phyloP scores from a whole-genome alignment of 208 protist genomes.

The Trichomonas tenax region DNA sequence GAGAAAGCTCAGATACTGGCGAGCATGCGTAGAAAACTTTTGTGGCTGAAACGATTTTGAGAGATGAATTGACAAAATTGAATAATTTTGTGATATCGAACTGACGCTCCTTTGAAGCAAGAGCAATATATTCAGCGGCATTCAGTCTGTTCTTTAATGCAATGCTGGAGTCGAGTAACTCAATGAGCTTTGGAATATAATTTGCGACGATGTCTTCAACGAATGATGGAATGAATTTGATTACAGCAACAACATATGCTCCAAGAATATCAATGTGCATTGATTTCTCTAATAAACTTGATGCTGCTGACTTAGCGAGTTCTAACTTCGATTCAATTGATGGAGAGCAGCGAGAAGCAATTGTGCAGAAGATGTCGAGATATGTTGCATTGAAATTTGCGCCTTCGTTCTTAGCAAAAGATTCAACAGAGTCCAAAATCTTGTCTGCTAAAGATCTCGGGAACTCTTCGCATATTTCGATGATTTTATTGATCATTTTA shows the following conservation, averaged over 20 bases:
- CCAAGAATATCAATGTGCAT: neutral
- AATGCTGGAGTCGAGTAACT: neutral
- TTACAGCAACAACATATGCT: neutral
- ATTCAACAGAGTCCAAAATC: neutral
- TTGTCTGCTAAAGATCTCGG: neutral
- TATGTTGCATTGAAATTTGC: neutral
- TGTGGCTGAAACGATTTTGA: neutral
- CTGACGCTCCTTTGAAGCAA: neutral
- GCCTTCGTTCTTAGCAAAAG: neutral
- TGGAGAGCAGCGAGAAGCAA: neutral
- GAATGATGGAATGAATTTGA: neutral
- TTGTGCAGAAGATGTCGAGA: neutral
- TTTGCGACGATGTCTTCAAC: neutral
- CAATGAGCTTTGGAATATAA: neutral
- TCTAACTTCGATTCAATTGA: neutral
- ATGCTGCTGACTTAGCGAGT: neutral
- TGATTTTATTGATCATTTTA: neutral
- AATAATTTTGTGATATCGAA: neutral
- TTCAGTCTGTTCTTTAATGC: neutral
- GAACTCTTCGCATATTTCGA: neutral
- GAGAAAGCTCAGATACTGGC: neutral
- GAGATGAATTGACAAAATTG: neutral
- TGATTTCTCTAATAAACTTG: neutral
- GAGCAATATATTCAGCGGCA: neutral
- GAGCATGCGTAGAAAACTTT: neutral